Conservation (phyloP, 164 flowering plant species). For the Kingdonia uniflora region DNA sequence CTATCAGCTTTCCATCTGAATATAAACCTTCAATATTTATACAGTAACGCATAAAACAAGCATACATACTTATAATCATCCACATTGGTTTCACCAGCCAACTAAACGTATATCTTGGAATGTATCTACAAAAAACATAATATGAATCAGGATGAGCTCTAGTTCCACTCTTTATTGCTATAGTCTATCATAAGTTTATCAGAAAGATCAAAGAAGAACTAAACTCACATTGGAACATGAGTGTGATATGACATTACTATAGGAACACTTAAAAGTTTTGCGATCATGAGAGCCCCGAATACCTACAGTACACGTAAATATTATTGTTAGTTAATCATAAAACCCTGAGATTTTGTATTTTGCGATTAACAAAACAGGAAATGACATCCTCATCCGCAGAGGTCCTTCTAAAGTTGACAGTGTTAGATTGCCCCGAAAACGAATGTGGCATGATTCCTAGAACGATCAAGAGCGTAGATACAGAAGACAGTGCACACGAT, state of each 20-base stretch:
- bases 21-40: background rate
- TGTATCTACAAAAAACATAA: slow-evolving; percentile 50
- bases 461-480: too few relatives aligned
- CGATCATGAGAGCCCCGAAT: slow-evolving; percentile 88
- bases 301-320: slow-evolving; percentile 46
- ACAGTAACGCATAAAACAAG: background rate
- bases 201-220: slow-evolving; percentile 4
- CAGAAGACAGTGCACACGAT: too few relatives aligned
- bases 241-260: slow-evolving; percentile 99
- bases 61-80: slow-evolving; percentile 74
- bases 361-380: too few relatives aligned
- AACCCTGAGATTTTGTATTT: background rate
- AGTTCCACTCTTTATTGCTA: too few relatives aligned
- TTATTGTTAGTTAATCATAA: background rate
- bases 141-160: slow-evolving; percentile 1
- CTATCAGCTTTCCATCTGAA: slow-evolving; percentile 4
- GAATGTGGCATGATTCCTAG: too few relatives aligned
- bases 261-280: slow-evolving; percentile 81
- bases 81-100: slow-evolving; percentile 99
- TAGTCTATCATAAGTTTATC: background rate
- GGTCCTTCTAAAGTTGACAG: too few relatives aligned
- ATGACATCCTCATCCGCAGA: too few relatives aligned
- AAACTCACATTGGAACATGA: slow-evolving; percentile 96
- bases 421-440: too few relatives aligned
- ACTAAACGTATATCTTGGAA: slow-evolving; percentile 97